Evolutionary conservation across 1,284 basidiomycete genomes (phyloP).

Genomic region (Hemileia vastatrix): DNA sequence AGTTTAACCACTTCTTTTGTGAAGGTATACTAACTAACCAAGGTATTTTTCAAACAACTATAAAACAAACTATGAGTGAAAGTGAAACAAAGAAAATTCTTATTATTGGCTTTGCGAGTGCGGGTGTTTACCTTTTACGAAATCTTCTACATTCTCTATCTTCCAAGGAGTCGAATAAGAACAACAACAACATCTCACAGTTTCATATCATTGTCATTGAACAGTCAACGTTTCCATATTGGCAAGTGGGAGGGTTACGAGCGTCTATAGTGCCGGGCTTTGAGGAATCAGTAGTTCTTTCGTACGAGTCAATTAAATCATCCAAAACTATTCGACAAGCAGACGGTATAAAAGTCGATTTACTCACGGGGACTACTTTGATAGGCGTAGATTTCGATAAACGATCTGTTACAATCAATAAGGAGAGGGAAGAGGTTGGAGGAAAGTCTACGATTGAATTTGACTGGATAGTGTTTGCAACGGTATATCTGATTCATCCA

Average conservation of each 20-base stretch:
- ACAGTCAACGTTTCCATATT: constrained; percentile 11
- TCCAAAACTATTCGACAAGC: too few species aligned
- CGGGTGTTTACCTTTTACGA: constrained; percentile 10
- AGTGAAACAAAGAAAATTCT: constrained; percentile 1
- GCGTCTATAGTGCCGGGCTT: constrained; percentile 9
- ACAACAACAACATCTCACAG: background rate
- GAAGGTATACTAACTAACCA: too few species aligned
- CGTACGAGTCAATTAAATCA: too few species aligned
- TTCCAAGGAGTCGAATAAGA: background rate
- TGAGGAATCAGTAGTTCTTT: constrained; percentile 7
- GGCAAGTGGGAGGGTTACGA: constrained; percentile 13
- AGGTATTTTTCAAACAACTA: too few species aligned
- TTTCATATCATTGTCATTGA: constrained; percentile 12
- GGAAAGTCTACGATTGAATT: background rate
- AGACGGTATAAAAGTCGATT: background rate
- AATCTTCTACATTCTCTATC: constrained; percentile 10
- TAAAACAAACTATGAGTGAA: too few species aligned
- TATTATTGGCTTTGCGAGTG: constrained; percentile 14
- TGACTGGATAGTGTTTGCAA: constrained; percentile 15
- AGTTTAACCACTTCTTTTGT: too few species aligned
- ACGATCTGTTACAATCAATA: background rate
- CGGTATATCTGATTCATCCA: constrained; percentile 1
- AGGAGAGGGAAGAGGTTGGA: background rate
- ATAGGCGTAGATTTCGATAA: constrained; percentile 3
- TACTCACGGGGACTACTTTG: constrained; percentile 11